Conservation (phyloP, 768 basidiomycete species). For the Phylloporus sp. region DNA sequence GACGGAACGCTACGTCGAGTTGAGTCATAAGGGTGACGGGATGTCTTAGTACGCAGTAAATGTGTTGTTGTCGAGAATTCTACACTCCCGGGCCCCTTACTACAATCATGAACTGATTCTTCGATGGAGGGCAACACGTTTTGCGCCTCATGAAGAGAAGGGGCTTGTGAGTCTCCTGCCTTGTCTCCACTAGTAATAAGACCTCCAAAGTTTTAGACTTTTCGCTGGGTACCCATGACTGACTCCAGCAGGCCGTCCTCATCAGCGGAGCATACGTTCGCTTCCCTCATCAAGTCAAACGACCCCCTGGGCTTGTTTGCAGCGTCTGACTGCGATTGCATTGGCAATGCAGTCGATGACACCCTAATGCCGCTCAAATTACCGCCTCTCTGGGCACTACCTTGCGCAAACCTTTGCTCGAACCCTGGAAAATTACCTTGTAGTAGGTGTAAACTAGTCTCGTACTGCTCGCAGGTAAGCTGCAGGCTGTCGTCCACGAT, state of each 20-base stretch:
- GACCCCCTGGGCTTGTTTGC: constrained; percentile 16
- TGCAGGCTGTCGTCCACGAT: neutral
- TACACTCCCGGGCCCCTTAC: neutral
- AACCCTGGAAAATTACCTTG: constrained; percentile 24
- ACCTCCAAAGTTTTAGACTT: too few relatives aligned
- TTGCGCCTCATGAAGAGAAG: neutral
- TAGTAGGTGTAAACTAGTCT: constrained; percentile 34
- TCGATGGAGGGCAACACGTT: constrained; percentile 9
- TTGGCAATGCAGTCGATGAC: constrained; percentile 13
- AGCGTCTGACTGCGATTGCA: constrained; percentile 16
- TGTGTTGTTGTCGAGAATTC: neutral
- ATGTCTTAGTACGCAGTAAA: constrained; percentile 1
- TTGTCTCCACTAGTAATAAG: neutral
- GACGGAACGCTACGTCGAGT: constrained; percentile 26
- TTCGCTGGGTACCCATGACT: constrained; percentile 8
- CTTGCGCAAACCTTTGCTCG: constrained; percentile 33
- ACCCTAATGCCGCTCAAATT: constrained; percentile 12
- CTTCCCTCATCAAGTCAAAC: constrained; percentile 13
- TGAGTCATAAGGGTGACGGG: constrained; percentile 7
- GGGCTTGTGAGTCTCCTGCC: neutral
- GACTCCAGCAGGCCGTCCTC: neutral
- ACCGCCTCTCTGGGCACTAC: constrained; percentile 23
- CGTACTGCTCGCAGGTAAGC: constrained; percentile 39
- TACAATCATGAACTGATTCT: neutral
- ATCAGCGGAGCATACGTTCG: constrained; percentile 4